Percentiles rank a stretch among this genome's conserved stretches.
phyloP scores from a whole-genome alignment of 2,329 filamentous ascomycete species.

The Mycocentrospora acerina region DNA sequence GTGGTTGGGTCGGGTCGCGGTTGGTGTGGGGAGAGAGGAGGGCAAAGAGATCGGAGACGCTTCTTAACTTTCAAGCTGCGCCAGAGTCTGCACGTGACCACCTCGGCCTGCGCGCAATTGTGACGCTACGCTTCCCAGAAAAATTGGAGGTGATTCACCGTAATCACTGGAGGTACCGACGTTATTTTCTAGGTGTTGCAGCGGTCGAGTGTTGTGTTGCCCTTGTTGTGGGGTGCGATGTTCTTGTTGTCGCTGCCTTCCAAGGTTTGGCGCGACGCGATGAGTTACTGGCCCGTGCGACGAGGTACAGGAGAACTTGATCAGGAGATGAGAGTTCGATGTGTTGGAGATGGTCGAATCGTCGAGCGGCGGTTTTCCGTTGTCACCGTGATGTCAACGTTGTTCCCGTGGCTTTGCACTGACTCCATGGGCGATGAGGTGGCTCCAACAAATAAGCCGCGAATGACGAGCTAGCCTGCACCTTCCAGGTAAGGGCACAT shows the following conservation, averaged over 20 bases:
- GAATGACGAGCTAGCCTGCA: constrained; percentile 13
- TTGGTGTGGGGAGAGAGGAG: constrained; percentile 30
- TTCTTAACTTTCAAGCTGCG: constrained; percentile 19
- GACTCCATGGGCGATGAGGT: constrained; percentile 10
- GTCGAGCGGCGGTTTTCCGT: constrained; percentile 2
- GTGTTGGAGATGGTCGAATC: not conserved
- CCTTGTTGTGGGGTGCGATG: constrained; percentile 21
- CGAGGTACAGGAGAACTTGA: constrained; percentile 16
- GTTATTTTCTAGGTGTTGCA: constrained; percentile 21
- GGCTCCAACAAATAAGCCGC: constrained; percentile 13
- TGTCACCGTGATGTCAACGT: constrained; percentile 4
- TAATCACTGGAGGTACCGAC: constrained; percentile 9
- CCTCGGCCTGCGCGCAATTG: constrained; percentile 13
- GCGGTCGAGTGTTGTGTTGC: constrained; percentile 19
- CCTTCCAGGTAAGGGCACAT: constrained; percentile 12
- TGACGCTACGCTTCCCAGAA: constrained; percentile 12
- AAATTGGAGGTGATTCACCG: constrained; percentile 24
- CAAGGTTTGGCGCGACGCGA: constrained; percentile 28
- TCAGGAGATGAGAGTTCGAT: too few relatives aligned
- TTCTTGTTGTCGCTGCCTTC: constrained; percentile 24
- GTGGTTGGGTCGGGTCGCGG: constrained; percentile 33
- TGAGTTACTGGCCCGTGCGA: constrained; percentile 21
- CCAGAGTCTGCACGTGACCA: constrained; percentile 21
- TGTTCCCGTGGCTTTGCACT: constrained; percentile 7
- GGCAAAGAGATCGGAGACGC: constrained; percentile 22